Base-by-base conservation (phyloP, 2,329 filamentous ascomycete genomes). In the Colletotrichum incanum region DNA sequence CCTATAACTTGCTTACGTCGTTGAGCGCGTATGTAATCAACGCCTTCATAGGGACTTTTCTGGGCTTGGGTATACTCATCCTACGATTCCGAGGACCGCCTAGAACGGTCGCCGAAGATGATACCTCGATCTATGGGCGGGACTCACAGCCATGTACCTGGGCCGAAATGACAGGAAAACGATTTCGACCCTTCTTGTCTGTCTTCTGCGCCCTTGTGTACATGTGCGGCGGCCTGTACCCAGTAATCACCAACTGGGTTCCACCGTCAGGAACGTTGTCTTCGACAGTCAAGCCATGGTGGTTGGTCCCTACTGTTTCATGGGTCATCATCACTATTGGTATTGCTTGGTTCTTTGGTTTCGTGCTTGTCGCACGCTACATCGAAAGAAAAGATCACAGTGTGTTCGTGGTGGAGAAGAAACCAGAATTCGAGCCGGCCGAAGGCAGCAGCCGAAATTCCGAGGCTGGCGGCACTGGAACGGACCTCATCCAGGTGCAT, bases 51-150 rank as follows among this genome's bases (percentile, higher is more conserved):
- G 80, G 80, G 0, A 73, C 75, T 0, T 80, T 81, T 34, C 75
- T 83, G 0, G 80, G 78, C 8, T 58, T 82, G 4, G 81, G 81
- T 1, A 83, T 83, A 23, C 75, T 83, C 1, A 79, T 83, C 54
- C 65, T 83, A 34, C 79, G 80, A 18, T 79, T 82, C 65, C 72
- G 73, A 11, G 80, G 80, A 2, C 80, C 81, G 3, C 81, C 81
- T 0, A 56, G 66, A 6, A 78, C 76, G 7, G 65, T 41, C 6
- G n/a, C 50, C 18, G 72, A 66, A 28, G 67, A 73, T 8, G 65
- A 65, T 26, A 49, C 49, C n/a, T 62, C 69, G 3, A 45, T 9
- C 8, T 20, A 31, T 14, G 73, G 69, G 18, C 73, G 75, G 34
- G 47, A 74, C 5, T 34, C 66, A 9, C 50, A 67, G 23, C 75